Evolutionary conservation across 2,329 filamentous ascomycete species (phyloP), one percentile per base, ranked within the genome.

Genomic region (Trichoderma sp.): DNA sequence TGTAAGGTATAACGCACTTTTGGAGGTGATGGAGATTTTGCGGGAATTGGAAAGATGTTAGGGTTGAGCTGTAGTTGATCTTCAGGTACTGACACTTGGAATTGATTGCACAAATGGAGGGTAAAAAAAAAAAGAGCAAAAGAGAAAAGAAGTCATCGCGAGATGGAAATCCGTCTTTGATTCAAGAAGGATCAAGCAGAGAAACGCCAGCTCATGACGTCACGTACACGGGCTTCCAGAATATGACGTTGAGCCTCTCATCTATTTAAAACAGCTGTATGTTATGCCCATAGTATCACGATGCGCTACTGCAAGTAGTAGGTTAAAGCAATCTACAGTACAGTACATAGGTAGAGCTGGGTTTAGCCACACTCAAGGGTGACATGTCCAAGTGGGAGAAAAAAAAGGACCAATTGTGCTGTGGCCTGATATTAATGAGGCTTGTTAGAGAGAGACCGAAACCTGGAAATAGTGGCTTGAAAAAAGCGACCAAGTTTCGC

Each of bases 131-230:
- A 30, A 9, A 9, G 28, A 28, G 28, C 28, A 30, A 9, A n/a
- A 44, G 19, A 52, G 21, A 44, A 52, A 30, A 44, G 58, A 61
- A 44, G 59, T 10, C 26, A 62, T 62, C 59, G 19, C 48, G 48
- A 62, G 15, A 44, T 30, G 17, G 30, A 0, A 2, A 15, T n/a
- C 1, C 14, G 17, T 52, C 34, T 14, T 44, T 39, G 28, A 21
- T 5, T 21, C 24, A 21, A n/a, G n/a, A n/a, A 26, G 26, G 34
- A n/a, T 30, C 24, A 47, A 30, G 41, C 41, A 41, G 21, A 24
- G 7, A 50, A 19, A 52, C 17, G 47, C 50, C 48, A 62, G 52
- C 12, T 54, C 50, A 30, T 62, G 59, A 62, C 59, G 59, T 62
- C 59, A 62, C 39, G 14, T 17, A 17, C 41, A 45, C 17, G 7